Evolutionary conservation across 2,329 filamentous ascomycete species (phyloP), one percentile per base, ranked within the genome.

Genomic region (Aspergillus fijiensis): DNA sequence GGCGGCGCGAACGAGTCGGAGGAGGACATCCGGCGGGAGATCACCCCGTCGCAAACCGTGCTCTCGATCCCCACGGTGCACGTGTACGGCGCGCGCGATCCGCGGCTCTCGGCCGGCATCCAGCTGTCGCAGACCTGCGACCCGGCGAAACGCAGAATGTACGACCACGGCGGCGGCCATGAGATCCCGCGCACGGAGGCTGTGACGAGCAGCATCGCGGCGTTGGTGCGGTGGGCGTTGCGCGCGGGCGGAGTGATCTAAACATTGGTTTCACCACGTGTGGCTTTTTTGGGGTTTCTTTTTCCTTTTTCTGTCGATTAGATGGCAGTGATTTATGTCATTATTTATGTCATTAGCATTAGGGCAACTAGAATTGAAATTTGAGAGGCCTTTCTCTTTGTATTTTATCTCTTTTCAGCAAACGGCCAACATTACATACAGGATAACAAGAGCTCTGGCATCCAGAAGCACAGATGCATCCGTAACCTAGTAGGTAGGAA

Each of bases 111-210:
- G 2, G 70, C 77, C 4, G 70, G 75, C 0, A 60, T 79, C 57
- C 76, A 77, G 59, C 56, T 80, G 19, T 70, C 71, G 29, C 70
- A 69, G 6, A 63, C 79, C 23, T 77, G 75, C 56, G 69, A 73
- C 33, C 59, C 67, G 11, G 57, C 57, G 3, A 69, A 60, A n/a
- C 68, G 72, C 25, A 71, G 64, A 29, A 63, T 64, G 4, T 80
- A 71, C 65, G 69, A 79, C 59, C 77, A 80, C 67, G 69, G 68
- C 0, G 77, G 77, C 6, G 78, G 78, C 0, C 78, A 80, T 72
- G 77, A 80, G 60, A 77, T 80, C 61, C 78, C 78, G 9, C 66
- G 77, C 33, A 70, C 53, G 5, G 62, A 60, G 10, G 58, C 14
- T 16, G 75, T 78, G 19, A 74, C 67, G 42, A 60, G 64, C 19